Base-by-base conservation (phyloP, 805 yeast genomes). In the Pichia insulana region DNA sequence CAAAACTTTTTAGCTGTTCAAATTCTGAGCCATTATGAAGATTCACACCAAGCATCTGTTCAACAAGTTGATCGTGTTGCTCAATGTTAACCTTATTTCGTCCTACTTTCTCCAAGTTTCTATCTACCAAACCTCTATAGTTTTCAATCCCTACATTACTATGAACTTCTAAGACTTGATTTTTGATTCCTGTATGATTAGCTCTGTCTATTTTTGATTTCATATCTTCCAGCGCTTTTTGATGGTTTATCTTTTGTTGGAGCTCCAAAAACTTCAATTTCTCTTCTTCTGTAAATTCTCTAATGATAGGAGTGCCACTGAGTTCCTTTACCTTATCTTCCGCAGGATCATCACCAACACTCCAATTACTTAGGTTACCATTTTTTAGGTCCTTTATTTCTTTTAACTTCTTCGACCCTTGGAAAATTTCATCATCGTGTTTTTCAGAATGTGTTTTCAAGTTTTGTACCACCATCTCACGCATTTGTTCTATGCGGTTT, bases 241-340 rank as follows among this genome's bases (percentile, higher is more conserved):
- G 37, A 30, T 52, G 56, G 15, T 41, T 44, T 3, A 49, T 47
- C 10, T 37, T 44, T 31, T 43, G 33, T 33, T 49, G 54, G 7
- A 49, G 17, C 16, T 38, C 34, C 12, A 48, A 26, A 34, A 47
- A 49, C 12, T 43, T 42, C 22, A 40, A 32, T 19, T 28, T 28
- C 25, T 53, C 57, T 13, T 53, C 51, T 2, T 33, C 41, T 1
- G 53, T 46, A 36, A 52, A 46, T 4, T 33, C 39, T 19, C 54
- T 31, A 2, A 43, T 37, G 20, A 41, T 43, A n/a, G 39, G 37
- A 7, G 37, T 41, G 10, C 30, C 33, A 19, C n/a, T n/a, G 3
- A 26, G 12, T n/a, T 36, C 18, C 13, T 28, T 28, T n/a, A 4
- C 13, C 13, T 31, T 37, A 13, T 42, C 41, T 22, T 22, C 25